Base-by-base conservation (phyloP, 1,284 basidiomycete species). In the Trichosporon inkin region DNA sequence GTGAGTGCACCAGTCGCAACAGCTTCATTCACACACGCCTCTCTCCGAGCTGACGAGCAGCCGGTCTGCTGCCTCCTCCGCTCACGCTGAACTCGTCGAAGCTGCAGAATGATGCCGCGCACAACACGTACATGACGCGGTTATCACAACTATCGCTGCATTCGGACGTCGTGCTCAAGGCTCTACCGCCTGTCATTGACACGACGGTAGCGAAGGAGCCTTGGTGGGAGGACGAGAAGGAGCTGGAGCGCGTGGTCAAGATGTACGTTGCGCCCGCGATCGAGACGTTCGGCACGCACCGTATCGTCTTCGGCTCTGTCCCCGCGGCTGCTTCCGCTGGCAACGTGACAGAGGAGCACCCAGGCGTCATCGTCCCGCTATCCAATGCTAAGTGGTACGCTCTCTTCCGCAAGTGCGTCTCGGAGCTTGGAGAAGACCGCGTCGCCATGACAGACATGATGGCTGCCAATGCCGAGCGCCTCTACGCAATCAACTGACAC, bases 11-110 rank as follows among this genome's bases (percentile, higher is more conserved):
- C n/a, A 2, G 2, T 13, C n/a, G 13, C 10, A 4, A 11, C 39
- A 20, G 34, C 8, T 10, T 39, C 53, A 10, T 11, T 6, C 10
- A 3, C 10, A 19, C 22, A n/a, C n/a, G n/a, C n/a, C n/a, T n/a
- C n/a, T n/a, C n/a, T n/a, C n/a, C 0, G 24, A 34, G n/a, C 44
- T 55, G n/a, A 44, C 41, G 11, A 2, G 1, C 69, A 93, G 90
- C 88, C 58, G 91, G 90, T 69, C 79, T 92, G 34, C 83, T 93
- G 2, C 90, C 90, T 20, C 91, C 91, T n/a, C 88, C 90, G 1
- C 83, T 90, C 66, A 85, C 86, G 65, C 79, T 88, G 47, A 79
- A 84, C 47, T 78, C 88, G 24, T 85, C 88, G 0, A 85, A 88
- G 56, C 87, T 89, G 70, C 80, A 90, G 71, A 85, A 89, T 79